These are phyloP conservation scores for Aureobasidium sp. DNA, from an alignment of 2,329 filamentous ascomycete genomes.

Conservation along the genomic window DNA sequence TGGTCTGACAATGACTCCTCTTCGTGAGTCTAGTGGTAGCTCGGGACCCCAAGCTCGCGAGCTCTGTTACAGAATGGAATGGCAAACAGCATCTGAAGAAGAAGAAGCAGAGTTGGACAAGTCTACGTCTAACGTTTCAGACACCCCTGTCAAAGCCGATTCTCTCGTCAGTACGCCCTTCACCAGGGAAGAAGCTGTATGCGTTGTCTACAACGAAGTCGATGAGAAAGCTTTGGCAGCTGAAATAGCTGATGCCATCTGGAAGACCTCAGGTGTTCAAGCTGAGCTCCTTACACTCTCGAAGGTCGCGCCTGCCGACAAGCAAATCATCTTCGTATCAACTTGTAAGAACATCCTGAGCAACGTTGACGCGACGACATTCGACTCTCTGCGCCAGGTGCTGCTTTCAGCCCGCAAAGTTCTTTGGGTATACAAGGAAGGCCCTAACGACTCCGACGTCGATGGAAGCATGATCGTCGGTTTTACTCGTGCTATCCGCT, in stretches of 20 bases:
- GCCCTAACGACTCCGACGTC: neutral
- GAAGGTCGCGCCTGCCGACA: neutral
- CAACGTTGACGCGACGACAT: neutral
- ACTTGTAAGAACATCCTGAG: neutral
- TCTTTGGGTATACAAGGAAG: neutral
- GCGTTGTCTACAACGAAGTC: neutral
- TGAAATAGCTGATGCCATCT: neutral
- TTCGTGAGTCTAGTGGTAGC: neutral
- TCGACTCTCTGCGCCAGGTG: neutral
- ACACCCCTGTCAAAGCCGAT: neutral
- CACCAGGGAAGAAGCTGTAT: neutral
- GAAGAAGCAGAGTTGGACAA: neutral
- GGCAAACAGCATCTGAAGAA: neutral
- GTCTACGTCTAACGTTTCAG: neutral
- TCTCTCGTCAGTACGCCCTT: conserved; percentile 6
- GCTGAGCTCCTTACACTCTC: neutral
- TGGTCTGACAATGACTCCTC: neutral
- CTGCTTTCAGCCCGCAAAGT: neutral
- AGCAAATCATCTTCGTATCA: neutral
- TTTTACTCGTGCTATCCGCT: neutral
- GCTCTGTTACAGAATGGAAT: conserved; percentile 2
- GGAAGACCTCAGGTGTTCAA: neutral
- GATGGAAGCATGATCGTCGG: conserved; percentile 1
- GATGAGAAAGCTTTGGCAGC: neutral
- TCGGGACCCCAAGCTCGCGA: conserved; percentile 1